Conservation (phyloP, 2,329 filamentous ascomycete species). For the Bipolaris oryzae region DNA sequence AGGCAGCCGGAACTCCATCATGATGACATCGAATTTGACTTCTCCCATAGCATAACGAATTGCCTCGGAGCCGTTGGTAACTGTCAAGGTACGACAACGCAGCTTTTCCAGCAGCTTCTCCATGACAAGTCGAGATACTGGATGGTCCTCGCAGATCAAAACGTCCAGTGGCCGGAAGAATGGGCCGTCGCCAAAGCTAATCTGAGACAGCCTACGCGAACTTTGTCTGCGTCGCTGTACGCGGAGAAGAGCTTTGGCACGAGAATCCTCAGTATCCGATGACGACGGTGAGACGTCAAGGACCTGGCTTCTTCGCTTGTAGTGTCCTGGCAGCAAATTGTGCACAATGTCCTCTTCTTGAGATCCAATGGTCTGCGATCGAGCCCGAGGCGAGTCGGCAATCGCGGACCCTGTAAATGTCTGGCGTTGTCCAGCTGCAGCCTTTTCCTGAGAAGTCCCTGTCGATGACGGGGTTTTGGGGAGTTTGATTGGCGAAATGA, state of each 20-base stretch:
- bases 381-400: constrained; percentile 65
- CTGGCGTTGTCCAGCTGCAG: constrained; percentile 42
- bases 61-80: constrained; percentile 87
- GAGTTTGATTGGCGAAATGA: constrained; percentile 61
- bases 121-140: constrained; percentile 98
- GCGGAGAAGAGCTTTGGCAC: constrained; percentile 86
- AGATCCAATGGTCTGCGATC: constrained; percentile 92
- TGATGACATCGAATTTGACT: constrained; percentile 98
- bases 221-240: constrained; percentile 95
- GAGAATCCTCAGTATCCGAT: constrained; percentile 94
- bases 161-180: constrained; percentile 91
- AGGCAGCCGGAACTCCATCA: constrained; percentile 95
- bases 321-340: constrained; percentile 69
- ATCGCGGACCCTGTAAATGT: constrained; percentile 29
- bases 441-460: constrained; percentile 52
- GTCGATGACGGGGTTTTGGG: constrained; percentile 54
- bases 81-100: constrained; percentile 90
- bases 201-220: constrained; percentile 90
- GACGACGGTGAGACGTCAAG: constrained; percentile 97
- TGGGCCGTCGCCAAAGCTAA: constrained; percentile 82
- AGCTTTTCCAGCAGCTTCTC: constrained; percentile 95
- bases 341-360: constrained; percentile 84
- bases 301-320: constrained; percentile 91
- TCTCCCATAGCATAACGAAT: constrained; percentile 94
- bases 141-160: constrained; percentile 96